Evolutionary conservation across 2,329 filamentous ascomycete species (phyloP).

Genomic region (Cercospora janseana): DNA sequence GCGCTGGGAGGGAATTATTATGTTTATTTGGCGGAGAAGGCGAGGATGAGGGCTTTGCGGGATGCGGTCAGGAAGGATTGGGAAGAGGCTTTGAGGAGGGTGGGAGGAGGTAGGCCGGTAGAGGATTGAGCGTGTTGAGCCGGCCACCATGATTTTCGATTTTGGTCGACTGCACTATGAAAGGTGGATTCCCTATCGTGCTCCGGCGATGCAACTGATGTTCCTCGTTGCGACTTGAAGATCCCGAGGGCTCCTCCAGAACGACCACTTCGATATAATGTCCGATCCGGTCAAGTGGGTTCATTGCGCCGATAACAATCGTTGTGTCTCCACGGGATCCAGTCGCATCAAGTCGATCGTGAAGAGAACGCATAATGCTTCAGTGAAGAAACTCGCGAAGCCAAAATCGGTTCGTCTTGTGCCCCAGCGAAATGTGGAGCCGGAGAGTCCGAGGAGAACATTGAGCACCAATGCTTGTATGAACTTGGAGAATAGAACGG

Average conservation of each 20-base stretch:
- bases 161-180: too few relatives aligned
- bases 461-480: constrained; percentile 5
- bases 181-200: too few relatives aligned
- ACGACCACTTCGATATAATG: too few relatives aligned
- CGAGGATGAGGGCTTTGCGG: constrained; percentile 12
- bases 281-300: too few relatives aligned
- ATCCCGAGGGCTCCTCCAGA: too few relatives aligned
- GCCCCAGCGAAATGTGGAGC: neutral
- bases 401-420: neutral
- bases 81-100: constrained; percentile 7
- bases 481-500: constrained; percentile 3
- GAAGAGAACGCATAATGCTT: constrained; percentile 9
- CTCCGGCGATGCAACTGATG: too few relatives aligned
- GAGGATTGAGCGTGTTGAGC: too few relatives aligned
- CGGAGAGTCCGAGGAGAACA: neutral
- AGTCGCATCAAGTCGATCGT: constrained; percentile 5
- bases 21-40: constrained; percentile 16
- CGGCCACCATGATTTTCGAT: too few relatives aligned
- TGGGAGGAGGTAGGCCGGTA: too few relatives aligned
- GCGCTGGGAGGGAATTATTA: constrained; percentile 16
- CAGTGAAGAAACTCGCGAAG: constrained; percentile 4
- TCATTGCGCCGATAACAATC: too few relatives aligned
- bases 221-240: too few relatives aligned
- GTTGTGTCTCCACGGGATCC: constrained; percentile 6
- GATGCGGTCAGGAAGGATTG: constrained; percentile 12